Evolutionary conservation across 2,329 filamentous ascomycete species (phyloP), one percentile per base, ranked within the genome.

Genomic region (Penicillium sp.): DNA sequence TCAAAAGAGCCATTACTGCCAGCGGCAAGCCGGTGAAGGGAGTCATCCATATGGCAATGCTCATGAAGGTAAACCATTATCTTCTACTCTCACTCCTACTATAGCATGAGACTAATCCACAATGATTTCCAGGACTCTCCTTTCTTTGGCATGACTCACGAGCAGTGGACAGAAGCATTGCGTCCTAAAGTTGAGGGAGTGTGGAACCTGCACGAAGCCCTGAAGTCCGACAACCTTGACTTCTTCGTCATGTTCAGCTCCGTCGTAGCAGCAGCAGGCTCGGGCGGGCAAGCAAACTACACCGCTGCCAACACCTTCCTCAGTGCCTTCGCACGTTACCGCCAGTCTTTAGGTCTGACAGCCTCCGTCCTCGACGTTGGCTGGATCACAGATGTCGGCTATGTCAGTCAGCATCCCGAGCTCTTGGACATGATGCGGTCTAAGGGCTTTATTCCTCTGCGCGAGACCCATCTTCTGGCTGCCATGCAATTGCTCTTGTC

Each of bases 271-370:
- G 35, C 66, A 0, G 58, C 48, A 25, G 68, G 81, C 0, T 80
- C 80, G 52, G 60, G 72, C 0, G 76, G 79, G 3, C 71, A 83
- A 53, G 72, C 80, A 4, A 80, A 77, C 58, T 79, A 79, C 49
- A 70, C 72, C 0, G 72, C 76, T 11, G 76, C 68, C 10, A 73
- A 72, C 56, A 65, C 72, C 6, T 79, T 70, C 61, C 65, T 76
- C 7, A 71, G 75, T 45, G 66, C 68, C 0, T 66, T 77, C 10
- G 69, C 67, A 1, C 54, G 57, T 11, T 69, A 73, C 43, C 71
- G 75, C 13, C 66, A 58, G 48, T 51, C 48, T 51, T 33, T 51
- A 6, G 48, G 48, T 4, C 49, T 75, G n/a, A 2, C 25, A n/a
- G 48, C 48, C 7, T 51, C 48, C 14, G 48, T 51, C 13, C 48